phyloP scores from a whole-genome alignment of 139 green algal genomes.

The Nannochloris sp. region DNA sequence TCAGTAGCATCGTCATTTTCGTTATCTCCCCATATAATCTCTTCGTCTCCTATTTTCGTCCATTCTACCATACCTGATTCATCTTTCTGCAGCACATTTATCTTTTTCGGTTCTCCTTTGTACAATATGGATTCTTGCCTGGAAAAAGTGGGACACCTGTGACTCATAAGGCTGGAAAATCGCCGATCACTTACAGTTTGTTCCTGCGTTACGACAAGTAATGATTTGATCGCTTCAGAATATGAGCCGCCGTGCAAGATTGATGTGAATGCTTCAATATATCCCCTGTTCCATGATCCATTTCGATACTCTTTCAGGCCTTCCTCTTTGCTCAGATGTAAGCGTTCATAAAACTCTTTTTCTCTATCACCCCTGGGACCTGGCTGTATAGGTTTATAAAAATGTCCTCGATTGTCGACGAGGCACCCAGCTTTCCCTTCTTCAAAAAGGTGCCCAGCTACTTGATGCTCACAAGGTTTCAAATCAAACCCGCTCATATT shows the following conservation, averaged over 20 bases:
- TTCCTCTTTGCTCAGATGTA: constrained; percentile 13
- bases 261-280: neutral
- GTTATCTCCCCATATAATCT: no score
- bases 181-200: no score
- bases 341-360: constrained; percentile 36
- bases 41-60: no score
- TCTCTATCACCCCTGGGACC: constrained; percentile 45
- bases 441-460: constrained; percentile 14
- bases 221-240: no score
- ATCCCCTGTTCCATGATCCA: neutral
- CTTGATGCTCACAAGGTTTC: neutral
- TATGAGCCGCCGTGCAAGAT: neutral
- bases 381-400: constrained; percentile 60
- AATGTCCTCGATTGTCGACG: constrained; percentile 50
- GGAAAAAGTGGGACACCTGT: no score
- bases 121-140: no score
- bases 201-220: no score
- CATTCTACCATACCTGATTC: no score
- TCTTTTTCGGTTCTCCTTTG: no score
- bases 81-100: no score
- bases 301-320: neutral
- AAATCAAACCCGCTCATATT: no score
- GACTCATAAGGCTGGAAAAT: no score
- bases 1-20: neutral
- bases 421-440: constrained; percentile 53